A percentile compares a stretch with the other conserved stretches of the same genome.
These are phyloP conservation scores for Musa beccarii DNA, from an alignment of 176 grass and related monocot species.

Conservation along the genomic window DNA sequence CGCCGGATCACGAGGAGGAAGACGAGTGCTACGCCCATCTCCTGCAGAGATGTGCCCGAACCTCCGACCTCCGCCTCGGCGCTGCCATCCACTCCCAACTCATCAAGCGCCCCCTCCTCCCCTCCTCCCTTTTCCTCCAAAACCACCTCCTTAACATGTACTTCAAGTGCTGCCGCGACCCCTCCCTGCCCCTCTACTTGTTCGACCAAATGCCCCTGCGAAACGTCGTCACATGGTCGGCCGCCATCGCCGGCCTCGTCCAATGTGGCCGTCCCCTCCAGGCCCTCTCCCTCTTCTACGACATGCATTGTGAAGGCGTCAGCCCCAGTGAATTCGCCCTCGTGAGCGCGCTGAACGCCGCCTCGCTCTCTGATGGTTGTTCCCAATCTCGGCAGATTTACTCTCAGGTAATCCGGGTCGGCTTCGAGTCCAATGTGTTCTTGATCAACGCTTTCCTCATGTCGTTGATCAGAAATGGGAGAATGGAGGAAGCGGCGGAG, in stretches of 20 bases:
- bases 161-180: slow-evolving; percentile 24
- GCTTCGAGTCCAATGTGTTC: slow-evolving; percentile 47
- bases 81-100: slow-evolving; percentile 34
- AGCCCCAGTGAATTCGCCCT: slow-evolving; percentile 55
- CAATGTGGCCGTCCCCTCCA: slow-evolving; percentile 22
- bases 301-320: slow-evolving; percentile 31
- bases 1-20: neutral
- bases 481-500: slow-evolving; percentile 23
- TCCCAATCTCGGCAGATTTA: slow-evolving; percentile 28
- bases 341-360: slow-evolving; percentile 43
- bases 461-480: slow-evolving; percentile 31
- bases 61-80: slow-evolving; percentile 23
- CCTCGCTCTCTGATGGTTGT: slow-evolving; percentile 15
- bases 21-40: slow-evolving; percentile 17
- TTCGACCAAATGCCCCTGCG: slow-evolving; percentile 53
- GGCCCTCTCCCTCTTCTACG: slow-evolving; percentile 33
- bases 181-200: slow-evolving; percentile 30
- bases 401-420: slow-evolving; percentile 29
- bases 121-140: slow-evolving; percentile 29
- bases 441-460: slow-evolving; percentile 51
- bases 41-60: slow-evolving; percentile 31
- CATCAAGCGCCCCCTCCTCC: slow-evolving; percentile 33
- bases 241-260: slow-evolving; percentile 37
- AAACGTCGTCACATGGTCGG: slow-evolving; percentile 50
- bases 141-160: slow-evolving; percentile 65